Conservation (phyloP, 192 early-diverging fungal species). For the Coemansia pectinata region DNA sequence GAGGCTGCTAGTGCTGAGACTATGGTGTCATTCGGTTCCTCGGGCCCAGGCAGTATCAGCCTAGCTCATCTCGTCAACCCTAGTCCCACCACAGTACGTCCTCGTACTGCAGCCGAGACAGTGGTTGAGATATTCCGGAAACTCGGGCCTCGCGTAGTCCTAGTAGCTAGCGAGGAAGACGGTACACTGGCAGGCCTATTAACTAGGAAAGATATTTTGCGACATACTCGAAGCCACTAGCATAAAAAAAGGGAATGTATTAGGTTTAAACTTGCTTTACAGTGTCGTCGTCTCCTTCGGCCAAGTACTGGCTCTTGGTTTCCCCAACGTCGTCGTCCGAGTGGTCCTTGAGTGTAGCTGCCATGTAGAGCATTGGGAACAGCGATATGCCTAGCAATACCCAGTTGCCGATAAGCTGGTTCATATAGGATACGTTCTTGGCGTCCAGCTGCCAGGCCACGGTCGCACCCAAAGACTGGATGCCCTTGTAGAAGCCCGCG, state of each 20-base stretch:
- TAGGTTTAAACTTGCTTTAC: neutral
- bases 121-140: constrained; percentile 84
- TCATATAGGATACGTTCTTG: constrained; percentile 50
- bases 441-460: constrained; percentile 73
- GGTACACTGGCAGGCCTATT: constrained; percentile 68
- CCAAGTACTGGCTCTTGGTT: neutral
- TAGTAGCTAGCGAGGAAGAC: constrained; percentile 64
- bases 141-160: constrained; percentile 72
- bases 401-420: constrained; percentile 62
- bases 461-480: constrained; percentile 73
- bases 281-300: neutral
- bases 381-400: constrained; percentile 56
- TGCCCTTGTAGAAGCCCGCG: constrained; percentile 86
- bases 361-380: constrained; percentile 55
- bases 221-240: constrained; percentile 14
- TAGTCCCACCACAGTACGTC: constrained; percentile 73
- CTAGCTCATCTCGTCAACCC: constrained; percentile 39
- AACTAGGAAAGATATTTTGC: constrained; percentile 75
- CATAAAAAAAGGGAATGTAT: neutral
- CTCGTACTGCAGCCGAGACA: constrained; percentile 68
- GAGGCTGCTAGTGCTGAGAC: neutral
- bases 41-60: neutral
- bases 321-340: constrained; percentile 30
- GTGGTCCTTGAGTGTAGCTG: constrained; percentile 53
- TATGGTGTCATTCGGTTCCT: neutral